Conservation (phyloP, 2,329 filamentous ascomycete genomes). For the Sordariomycetes sp. region DNA sequence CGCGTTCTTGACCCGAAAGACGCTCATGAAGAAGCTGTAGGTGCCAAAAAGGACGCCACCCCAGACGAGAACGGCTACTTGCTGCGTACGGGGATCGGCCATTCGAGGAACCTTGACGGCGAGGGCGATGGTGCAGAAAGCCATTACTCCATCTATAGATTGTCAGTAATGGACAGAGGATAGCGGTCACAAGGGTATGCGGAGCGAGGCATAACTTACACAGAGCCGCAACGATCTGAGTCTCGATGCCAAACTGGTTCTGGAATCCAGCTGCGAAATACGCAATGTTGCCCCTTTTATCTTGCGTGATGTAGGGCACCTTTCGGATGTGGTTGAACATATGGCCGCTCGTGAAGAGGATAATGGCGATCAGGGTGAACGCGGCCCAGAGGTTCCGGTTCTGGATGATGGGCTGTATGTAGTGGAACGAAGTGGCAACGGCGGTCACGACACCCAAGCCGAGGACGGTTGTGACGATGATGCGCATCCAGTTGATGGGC, state of each 20-base stretch:
- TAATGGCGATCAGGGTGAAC: constrained; percentile 73
- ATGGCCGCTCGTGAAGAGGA: constrained; percentile 89
- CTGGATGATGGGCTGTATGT: constrained; percentile 67
- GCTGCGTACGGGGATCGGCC: constrained; percentile 60
- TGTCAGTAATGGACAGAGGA: constrained; percentile 1
- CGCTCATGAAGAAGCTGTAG: constrained; percentile 88
- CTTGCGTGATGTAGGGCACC: constrained; percentile 78
- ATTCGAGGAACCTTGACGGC: constrained; percentile 89
- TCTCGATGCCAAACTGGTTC: constrained; percentile 87
- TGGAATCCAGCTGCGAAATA: constrained; percentile 92
- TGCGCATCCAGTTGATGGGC: constrained; percentile 76
- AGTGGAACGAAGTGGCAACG: constrained; percentile 59
- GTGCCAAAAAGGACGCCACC: constrained; percentile 61
- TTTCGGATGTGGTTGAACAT: constrained; percentile 99
- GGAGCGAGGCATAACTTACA: constrained; percentile 68
- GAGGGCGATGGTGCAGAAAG: constrained; percentile 84
- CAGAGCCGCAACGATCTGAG: constrained; percentile 84
- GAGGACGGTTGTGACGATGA: constrained; percentile 54
- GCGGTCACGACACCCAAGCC: constrained; percentile 57
- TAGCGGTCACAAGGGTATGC: too few relatives aligned
- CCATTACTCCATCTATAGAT: constrained; percentile 52
- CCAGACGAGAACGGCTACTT: constrained; percentile 72
- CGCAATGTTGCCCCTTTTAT: constrained; percentile 72
- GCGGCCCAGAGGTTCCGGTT: constrained; percentile 93
- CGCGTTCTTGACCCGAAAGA: constrained; percentile 90